Base-by-base conservation (phyloP, 495 filamentous ascomycete species). In the Paragyromitra xinjiangensis region DNA sequence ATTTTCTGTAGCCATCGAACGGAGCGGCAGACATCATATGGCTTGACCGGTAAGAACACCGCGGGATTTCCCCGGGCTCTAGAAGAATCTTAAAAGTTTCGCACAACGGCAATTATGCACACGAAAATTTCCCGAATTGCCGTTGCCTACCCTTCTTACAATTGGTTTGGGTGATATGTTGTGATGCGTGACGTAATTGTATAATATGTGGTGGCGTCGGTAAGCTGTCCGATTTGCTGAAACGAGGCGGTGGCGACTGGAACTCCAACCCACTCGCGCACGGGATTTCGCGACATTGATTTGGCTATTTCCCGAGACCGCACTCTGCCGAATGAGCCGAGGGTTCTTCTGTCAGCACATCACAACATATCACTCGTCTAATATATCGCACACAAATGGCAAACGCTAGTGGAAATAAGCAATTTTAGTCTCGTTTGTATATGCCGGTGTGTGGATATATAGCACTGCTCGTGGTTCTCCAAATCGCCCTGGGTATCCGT, bases 211-310 rank as follows among this genome's bases (percentile, higher is more conserved):
- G 63, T 67, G 64, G 64, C 64, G 64, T 50, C 64, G 64, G 64
- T 67, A 67, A 51, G 64, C 14, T 67, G 64, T 37, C 64, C 64
- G 64, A 34, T 37, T 37, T 16, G 42, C 22, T 58, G 8, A 58
- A 12, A 34, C 22, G 42, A 50, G 63, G 63, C 63, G 44, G 64
- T 66, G 63, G 19, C 62, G n/a, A 48, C 4, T 58, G 55, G 9
- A 16, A 34, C 26, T 29, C 42, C 12, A 48, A 34, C 14, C 22
- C 19, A 22, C 19, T 22, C 9, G 26, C 6, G 29, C 8, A 34
- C 12, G 8, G 22, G 6, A 12, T 12, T 26, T 58, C 42, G 24
- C 53, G 53, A 26, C 19, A 26, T 29, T 8, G 6, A 11, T 24
- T 11, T n/a, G 26, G 7, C 4, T 14, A 34, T 34, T 53, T 53